phyloP scores from a whole-genome alignment of 1,284 basidiomycete genomes.

The Fistulina hepatica region DNA sequence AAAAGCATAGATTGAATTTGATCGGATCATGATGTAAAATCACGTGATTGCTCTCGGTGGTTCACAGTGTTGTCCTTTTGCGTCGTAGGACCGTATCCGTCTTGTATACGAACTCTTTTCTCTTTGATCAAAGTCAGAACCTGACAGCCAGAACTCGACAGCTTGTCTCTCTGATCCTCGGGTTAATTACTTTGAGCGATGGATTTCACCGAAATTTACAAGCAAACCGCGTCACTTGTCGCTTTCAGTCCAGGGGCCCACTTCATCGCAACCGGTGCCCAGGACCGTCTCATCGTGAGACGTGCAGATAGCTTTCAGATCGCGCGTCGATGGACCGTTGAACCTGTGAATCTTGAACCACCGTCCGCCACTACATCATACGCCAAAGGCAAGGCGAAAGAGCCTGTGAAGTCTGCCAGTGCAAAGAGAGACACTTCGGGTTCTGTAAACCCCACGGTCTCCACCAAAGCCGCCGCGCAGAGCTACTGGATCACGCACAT shows the following conservation, averaged over 20 bases:
- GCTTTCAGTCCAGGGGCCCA: conserved; percentile 65
- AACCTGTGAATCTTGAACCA: conserved; percentile 29
- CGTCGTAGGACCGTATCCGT: no score
- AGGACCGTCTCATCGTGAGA: conserved; percentile 63
- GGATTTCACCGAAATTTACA: conserved; percentile 77
- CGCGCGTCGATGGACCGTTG: conserved; percentile 58
- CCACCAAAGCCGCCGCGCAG: conserved; percentile 3
- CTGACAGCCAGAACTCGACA: no score
- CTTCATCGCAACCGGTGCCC: conserved; percentile 61
- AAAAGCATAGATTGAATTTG: no score
- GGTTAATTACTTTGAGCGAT: no score
- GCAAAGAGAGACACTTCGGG: no score
- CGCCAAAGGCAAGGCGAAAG: conserved; percentile 9
- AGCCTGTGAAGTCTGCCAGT: conserved; percentile 2
- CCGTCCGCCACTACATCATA: conserved; percentile 18
- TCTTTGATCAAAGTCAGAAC: no score
- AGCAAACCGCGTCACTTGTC: conserved; percentile 55
- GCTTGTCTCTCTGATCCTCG: no score
- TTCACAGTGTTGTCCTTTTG: no score
- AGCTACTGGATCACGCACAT: conserved; percentile 54
- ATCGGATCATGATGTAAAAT: no score
- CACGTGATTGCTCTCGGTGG: no score
- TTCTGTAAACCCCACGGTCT: conserved; percentile 1
- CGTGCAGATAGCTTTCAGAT: conserved; percentile 70
- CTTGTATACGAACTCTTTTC: no score